Evolutionary conservation across 371 early-diverging fungal species (phyloP).

Genomic region (Circinella umbellata): DNA sequence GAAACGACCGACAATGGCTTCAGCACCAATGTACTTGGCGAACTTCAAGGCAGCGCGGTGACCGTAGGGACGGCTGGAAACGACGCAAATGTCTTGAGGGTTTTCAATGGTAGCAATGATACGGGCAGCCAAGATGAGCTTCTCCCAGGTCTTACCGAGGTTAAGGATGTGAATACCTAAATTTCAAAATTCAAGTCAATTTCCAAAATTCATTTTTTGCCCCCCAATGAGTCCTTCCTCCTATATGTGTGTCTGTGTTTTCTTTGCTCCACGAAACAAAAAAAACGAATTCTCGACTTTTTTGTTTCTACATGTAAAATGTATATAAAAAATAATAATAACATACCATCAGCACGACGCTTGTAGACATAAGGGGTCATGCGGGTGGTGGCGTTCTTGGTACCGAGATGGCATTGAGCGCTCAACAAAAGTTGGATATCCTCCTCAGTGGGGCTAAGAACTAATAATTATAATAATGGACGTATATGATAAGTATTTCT

Average conservation of each 20-base stretch:
- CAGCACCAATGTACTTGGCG: slow-evolving; percentile 96
- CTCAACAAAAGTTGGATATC: slow-evolving; percentile 93
- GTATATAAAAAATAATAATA: not conserved
- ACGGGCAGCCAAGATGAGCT: slow-evolving; percentile 98
- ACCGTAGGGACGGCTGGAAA: slow-evolving; percentile 97
- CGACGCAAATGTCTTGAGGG: slow-evolving; percentile 94
- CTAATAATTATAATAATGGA: slow-evolving; percentile 8
- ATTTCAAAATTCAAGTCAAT: too few species aligned
- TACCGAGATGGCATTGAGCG: slow-evolving; percentile 91
- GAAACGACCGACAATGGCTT: slow-evolving; percentile 99
- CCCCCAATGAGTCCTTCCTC: too few species aligned
- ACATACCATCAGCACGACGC: slow-evolving; percentile 89
- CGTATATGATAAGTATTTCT: slow-evolving; percentile 4
- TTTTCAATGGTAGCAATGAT: slow-evolving; percentile 96
- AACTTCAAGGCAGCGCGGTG: slow-evolving; percentile 99
- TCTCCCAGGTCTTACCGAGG: slow-evolving; percentile 99
- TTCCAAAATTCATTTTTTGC: too few species aligned
- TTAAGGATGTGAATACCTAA: slow-evolving; percentile 90
- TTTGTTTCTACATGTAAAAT: too few species aligned
- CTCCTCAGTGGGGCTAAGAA: slow-evolving; percentile 80
- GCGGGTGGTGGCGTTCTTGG: slow-evolving; percentile 88
- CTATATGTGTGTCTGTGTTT: too few species aligned
- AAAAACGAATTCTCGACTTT: too few species aligned
- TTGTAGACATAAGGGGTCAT: slow-evolving; percentile 95
- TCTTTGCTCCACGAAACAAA: too few species aligned